Evolutionary conservation across 2,329 filamentous ascomycete genomes (phyloP).

Genomic region (Botrytis aclada): DNA sequence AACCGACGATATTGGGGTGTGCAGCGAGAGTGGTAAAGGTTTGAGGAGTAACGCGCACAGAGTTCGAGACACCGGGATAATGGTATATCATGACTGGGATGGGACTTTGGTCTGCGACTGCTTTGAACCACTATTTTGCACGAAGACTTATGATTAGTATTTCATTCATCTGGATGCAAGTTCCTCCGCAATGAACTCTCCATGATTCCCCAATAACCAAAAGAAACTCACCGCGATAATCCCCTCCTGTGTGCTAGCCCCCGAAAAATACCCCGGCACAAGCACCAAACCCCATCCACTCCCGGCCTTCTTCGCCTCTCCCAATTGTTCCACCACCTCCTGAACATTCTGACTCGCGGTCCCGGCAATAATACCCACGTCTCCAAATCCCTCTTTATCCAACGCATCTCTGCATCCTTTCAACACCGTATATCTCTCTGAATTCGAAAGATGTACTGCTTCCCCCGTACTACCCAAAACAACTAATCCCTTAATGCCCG

Average conservation of each 20-base stretch:
- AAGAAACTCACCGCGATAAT: conserved; percentile 45
- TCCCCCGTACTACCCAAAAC: conserved; percentile 63
- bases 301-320: conserved; percentile 52
- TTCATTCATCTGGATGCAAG: no score
- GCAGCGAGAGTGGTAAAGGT: conserved; percentile 56
- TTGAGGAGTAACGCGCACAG: conserved; percentile 55
- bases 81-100: conserved; percentile 38
- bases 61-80: conserved; percentile 65
- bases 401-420: conserved; percentile 52
- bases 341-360: conserved; percentile 56
- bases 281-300: conserved; percentile 62
- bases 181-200: background rate
- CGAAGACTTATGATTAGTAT: conserved; percentile 35
- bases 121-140: conserved; percentile 10
- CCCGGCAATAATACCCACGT: conserved; percentile 59
- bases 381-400: conserved; percentile 52
- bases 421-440: conserved; percentile 55
- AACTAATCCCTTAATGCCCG: conserved; percentile 59
- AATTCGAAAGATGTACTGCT: conserved; percentile 56
- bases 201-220: conserved; percentile 48
- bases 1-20: conserved; percentile 66
- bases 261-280: conserved; percentile 63
- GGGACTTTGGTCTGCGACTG: conserved; percentile 17
- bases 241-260: conserved; percentile 54
- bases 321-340: conserved; percentile 51